Percentiles rank a stretch among this genome's conserved stretches.
These are phyloP conservation scores for Lipomyces orientalis DNA, from an alignment of 805 yeast genomes.

Conservation along the genomic window DNA sequence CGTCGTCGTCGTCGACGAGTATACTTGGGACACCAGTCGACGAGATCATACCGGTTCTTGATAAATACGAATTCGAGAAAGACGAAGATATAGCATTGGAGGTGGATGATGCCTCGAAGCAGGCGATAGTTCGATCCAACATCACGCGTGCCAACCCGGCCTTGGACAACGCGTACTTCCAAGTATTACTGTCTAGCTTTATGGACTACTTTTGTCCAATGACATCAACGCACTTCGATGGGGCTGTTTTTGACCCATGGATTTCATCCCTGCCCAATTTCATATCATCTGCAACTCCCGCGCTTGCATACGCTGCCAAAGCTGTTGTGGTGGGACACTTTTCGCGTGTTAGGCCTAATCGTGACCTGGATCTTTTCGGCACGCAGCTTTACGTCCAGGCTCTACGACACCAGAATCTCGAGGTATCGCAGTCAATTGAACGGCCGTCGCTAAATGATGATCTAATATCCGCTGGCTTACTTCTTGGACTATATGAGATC, in stretches of 20 bases:
- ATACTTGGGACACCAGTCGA: not conserved
- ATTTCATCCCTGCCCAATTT: not conserved
- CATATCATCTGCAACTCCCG: not conserved
- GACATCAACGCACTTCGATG: not conserved
- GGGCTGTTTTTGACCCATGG: constrained; percentile 8
- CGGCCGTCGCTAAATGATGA: constrained; percentile 3
- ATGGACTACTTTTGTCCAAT: constrained; percentile 1
- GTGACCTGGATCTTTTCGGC: not conserved
- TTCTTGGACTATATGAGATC: constrained; percentile 9
- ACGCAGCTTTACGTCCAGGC: not conserved
- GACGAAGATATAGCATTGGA: not conserved
- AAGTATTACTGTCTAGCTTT: not conserved
- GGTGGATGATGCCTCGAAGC: not conserved
- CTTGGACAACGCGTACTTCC: not conserved
- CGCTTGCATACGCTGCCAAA: not conserved
- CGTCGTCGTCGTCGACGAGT: not conserved
- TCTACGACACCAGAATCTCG: not conserved
- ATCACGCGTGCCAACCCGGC: not conserved
- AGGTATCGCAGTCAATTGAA: not conserved
- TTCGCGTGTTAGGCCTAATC: not conserved
- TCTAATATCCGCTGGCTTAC: constrained; percentile 5
- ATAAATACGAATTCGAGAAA: not conserved
- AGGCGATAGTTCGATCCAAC: not conserved
- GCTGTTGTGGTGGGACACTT: constrained; percentile 1
- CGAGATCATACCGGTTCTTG: not conserved